Evolutionary conservation across 2,329 filamentous ascomycete genomes (phyloP), one percentile per base, ranked within the genome.

Genomic region (Colletotrichum trifolii): DNA sequence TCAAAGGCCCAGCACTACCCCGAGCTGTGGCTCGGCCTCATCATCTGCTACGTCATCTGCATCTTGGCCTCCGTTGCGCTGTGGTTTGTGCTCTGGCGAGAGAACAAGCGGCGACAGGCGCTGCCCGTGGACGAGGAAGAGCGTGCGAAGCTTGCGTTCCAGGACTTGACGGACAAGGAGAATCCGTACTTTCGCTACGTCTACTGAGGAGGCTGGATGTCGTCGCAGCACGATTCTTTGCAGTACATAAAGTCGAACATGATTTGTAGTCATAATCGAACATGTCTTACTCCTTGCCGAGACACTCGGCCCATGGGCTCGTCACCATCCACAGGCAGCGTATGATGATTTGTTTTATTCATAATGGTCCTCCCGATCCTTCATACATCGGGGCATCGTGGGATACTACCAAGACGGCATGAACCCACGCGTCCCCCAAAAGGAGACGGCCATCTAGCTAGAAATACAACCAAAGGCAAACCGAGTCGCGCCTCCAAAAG

Each of bases 1-100:
- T 89, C 87, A 0, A 89, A 89, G 68, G 76, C 73, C 0, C 73
- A 83, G 52, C 91, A 93, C 75, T 93, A 93, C 71, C 91, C 91
- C 0, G 85, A 87, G 69, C 72, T 93, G 8, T 93, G 90, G 91
- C 79, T 85, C 1, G 90, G 90, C 0, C 73, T 94, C 64, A 91
- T 93, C 12, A 81, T 85, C 61, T 85, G 82, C 70, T 93, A 92
- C 71, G 86, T 86, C 54, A 89, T 93, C 67, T 89, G 88, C 5
- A 90, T 93, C 34, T 69, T 81, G 0, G 80, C 88, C 0, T 83
- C 89, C 0, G 71, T 76, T 0, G 73, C 79, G 0, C 73, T 93
- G 11, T 92, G 89, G 72, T 65, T 85, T 11, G 79, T 92, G 3
- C 78, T 93, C 10, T 76, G 77, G 61, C 75, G 77, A 4, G 91